A percentile compares a stretch with the other conserved stretches of the same genome.
phyloP scores from a whole-genome alignment of 768 basidiomycete species.

The Mycena filopes region DNA sequence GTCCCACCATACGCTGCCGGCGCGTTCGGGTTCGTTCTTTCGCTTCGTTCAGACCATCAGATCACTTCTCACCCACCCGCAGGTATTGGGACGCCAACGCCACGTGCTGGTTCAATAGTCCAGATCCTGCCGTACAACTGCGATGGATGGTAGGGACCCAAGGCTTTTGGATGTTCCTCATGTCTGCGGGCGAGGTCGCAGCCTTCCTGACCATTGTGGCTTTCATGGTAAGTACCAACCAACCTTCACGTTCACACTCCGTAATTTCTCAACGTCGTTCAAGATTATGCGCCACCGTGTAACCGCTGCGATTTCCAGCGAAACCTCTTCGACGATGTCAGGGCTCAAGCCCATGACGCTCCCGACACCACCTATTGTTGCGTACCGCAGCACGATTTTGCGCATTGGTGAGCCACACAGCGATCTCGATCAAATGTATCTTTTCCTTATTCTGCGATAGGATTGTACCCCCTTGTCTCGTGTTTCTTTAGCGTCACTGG shows the following conservation, averaged over 20 bases:
- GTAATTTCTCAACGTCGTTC: not conserved
- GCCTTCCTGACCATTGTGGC: slow-evolving; percentile 15
- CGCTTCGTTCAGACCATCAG: too few relatives aligned
- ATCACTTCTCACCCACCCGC: not conserved
- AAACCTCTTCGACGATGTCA: not conserved
- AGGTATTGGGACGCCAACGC: slow-evolving; percentile 1
- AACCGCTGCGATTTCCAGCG: not conserved
- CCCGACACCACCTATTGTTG: slow-evolving; percentile 3
- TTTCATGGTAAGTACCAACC: slow-evolving; percentile 14
- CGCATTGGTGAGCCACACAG: slow-evolving; percentile 12
- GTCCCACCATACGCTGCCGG: slow-evolving; percentile 18
- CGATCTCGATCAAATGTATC: too few relatives aligned
- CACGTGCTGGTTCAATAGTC: slow-evolving; percentile 23
- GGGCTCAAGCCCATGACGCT: not conserved
- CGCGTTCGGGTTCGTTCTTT: slow-evolving; percentile 12
- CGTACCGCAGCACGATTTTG: slow-evolving; percentile 21
- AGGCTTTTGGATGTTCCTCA: slow-evolving; percentile 18
- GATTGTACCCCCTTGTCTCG: slow-evolving; percentile 25
- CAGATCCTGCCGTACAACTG: not conserved
- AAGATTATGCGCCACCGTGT: slow-evolving; percentile 4
- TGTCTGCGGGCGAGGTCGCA: slow-evolving; percentile 13
- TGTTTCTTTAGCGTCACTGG: slow-evolving; percentile 18
- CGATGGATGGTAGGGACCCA: slow-evolving; percentile 20
- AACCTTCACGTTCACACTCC: not conserved
- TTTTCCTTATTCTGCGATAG: too few relatives aligned